Evolutionary conservation across 306 rosid genomes (phyloP), one percentile per base, ranked within the genome.

Genomic region (Trifolium pratense): DNA sequence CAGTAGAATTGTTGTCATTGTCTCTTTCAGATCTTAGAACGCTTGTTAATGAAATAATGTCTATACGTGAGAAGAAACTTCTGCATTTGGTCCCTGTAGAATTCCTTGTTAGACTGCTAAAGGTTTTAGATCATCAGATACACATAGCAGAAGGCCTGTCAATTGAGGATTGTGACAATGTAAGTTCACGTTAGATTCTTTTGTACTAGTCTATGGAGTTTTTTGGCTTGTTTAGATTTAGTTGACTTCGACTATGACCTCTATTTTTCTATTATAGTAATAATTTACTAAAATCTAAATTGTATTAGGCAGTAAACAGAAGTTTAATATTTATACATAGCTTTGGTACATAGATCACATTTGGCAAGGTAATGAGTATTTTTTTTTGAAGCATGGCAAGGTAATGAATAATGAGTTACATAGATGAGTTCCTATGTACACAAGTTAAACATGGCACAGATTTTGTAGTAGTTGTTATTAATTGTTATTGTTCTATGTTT

Each of bases 91-190:
- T 95, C 68, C 91, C 97, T 49, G 86, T 82, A 71, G 96, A 90
- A 80, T 66, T 72, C 78, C 92, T 95, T 81, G 93, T 87, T 71
- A 95, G 96, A 80, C 62, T 95, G 68, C 81, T 95, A 77, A 91
- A 84, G 79, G 91, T 90, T 81, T 84, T 95, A 74, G 97, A 95
- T 85, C 89, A 91, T 90, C 99, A 91, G 74, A 90, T 95, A 80
- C 99, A 95, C 80, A 83, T 93, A 79, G 93, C 97, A 57, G 99
- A 95, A 84, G 99, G 99, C 82, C 85, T 95, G 85, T 86, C 97
- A 15, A 85, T 91, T 52, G 92, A 79, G 81, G 96, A 90, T 68
- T 91, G 81, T 60, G 97, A 93, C 67, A 88, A 83, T 78, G 99
- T 95, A 83, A 84, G 97, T 78, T 77, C 60, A 71, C 20, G 51